A percentile compares a stretch with the other conserved stretches of the same genome.
Evolutionary conservation across 2,329 filamentous ascomycete genomes (phyloP).

Genomic region (Aspergillus cejpii): DNA sequence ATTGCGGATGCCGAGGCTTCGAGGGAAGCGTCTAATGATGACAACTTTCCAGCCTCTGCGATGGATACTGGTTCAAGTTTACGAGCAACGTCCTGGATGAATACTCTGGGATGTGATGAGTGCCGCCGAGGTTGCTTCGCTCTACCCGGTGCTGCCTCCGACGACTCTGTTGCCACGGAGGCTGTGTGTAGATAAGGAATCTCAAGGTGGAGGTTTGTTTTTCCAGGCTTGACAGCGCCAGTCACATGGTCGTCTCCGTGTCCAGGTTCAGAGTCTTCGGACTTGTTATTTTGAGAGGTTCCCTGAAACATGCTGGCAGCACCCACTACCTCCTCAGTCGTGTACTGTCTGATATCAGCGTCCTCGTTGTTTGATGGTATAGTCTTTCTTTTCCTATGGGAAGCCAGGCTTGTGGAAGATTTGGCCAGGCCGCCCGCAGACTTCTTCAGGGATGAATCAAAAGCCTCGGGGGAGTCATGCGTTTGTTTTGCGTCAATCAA

Average conservation of each 20-base stretch:
- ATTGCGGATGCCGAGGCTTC: not conserved
- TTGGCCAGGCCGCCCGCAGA: constrained; percentile 6
- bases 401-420: constrained; percentile 21
- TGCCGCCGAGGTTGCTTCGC: constrained; percentile 26
- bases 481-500: constrained; percentile 2
- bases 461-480: constrained; percentile 14
- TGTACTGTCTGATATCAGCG: not conserved
- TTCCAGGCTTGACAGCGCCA: not conserved
- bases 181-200: too few relatives aligned
- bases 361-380: constrained; percentile 19
- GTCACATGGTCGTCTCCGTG: not conserved
- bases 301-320: not conserved
- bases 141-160: constrained; percentile 8
- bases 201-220: too few relatives aligned
- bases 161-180: not conserved
- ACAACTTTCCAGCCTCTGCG: not conserved
- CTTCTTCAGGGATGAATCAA: constrained; percentile 16
- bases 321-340: not conserved
- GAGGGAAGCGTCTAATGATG: not conserved
- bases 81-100: constrained; percentile 3
- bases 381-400: constrained; percentile 29
- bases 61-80: not conserved
- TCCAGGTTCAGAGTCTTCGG: not conserved
- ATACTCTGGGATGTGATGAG: constrained; percentile 27
- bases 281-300: not conserved